Conservation (phyloP, 208 protist species). For the Phytomonas francai region DNA sequence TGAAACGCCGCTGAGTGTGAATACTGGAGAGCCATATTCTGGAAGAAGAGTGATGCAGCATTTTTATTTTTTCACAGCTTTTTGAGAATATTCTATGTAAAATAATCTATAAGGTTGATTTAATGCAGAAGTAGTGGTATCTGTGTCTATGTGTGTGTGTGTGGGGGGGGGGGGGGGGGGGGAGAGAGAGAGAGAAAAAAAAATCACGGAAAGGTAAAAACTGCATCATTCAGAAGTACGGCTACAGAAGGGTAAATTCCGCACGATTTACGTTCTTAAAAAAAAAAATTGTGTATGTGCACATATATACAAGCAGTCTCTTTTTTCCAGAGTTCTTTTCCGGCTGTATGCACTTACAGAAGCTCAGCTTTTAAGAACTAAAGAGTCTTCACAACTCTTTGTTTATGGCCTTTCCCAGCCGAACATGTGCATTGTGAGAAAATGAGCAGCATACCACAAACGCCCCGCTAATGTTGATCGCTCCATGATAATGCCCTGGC, state of each 20-base stretch:
- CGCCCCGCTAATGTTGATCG: constrained; percentile 27
- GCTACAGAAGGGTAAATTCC: not conserved
- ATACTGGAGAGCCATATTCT: not conserved
- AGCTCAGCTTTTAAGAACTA: not conserved
- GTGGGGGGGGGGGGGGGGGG: too few species aligned
- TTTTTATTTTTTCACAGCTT: too few species aligned
- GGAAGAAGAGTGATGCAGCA: not conserved
- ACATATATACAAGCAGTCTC: not conserved
- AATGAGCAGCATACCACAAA: constrained; percentile 63
- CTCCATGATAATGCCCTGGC: constrained; percentile 41
- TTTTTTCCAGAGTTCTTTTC: not conserved
- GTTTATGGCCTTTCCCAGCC: constrained; percentile 19
- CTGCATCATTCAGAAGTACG: not conserved
- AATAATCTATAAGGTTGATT: not conserved
- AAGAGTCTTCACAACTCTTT: not conserved
- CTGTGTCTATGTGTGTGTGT: too few species aligned
- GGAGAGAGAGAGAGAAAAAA: not conserved
- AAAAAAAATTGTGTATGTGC: not conserved
- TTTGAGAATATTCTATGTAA: not conserved
- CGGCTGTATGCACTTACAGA: not conserved
- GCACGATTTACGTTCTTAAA: not conserved
- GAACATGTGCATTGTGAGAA: constrained; percentile 35
- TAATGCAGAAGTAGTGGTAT: too few species aligned
- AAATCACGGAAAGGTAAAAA: not conserved
- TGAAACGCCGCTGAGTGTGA: constrained; percentile 12